These are phyloP conservation scores for Shiraia bambusicola DNA, from an alignment of 2,329 filamentous ascomycete genomes.

Conservation along the genomic window DNA sequence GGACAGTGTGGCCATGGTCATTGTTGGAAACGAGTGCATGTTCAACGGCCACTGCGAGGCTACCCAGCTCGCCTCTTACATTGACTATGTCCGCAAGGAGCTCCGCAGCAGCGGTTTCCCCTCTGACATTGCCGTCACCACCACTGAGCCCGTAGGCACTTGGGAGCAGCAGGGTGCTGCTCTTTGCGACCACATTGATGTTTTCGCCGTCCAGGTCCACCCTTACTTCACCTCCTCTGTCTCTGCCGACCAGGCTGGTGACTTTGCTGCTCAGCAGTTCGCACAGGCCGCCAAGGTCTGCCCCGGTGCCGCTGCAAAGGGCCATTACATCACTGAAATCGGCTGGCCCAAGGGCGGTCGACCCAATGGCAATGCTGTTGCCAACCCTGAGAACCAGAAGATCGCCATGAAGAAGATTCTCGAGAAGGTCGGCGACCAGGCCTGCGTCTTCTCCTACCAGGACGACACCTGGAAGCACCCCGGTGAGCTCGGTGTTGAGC, in stretches of 20 bases:
- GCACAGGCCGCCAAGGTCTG: slow-evolving; percentile 70
- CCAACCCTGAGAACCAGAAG: slow-evolving; percentile 67
- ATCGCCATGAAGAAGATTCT: slow-evolving; percentile 72
- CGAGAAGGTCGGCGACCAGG: slow-evolving; percentile 63
- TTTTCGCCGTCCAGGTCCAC: slow-evolving; percentile 85
- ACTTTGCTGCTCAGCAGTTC: slow-evolving; percentile 75
- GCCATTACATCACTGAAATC: slow-evolving; percentile 81
- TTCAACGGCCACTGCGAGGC: slow-evolving; percentile 71
- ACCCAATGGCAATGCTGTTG: slow-evolving; percentile 70
- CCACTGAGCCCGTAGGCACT: slow-evolving; percentile 79
- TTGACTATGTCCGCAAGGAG: slow-evolving; percentile 64
- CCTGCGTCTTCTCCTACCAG: slow-evolving; percentile 78
- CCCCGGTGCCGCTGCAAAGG: slow-evolving; percentile 57
- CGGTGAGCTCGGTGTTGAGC: slow-evolving; percentile 72
- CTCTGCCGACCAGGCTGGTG: slow-evolving; percentile 65
- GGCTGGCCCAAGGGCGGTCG: slow-evolving; percentile 78
- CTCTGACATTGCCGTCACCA: slow-evolving; percentile 67
- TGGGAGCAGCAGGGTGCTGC: slow-evolving; percentile 63
- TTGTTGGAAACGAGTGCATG: slow-evolving; percentile 89
- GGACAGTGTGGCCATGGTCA: slow-evolving; percentile 74
- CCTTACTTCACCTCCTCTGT: slow-evolving; percentile 85
- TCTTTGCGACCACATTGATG: slow-evolving; percentile 74
- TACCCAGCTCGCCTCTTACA: slow-evolving; percentile 66
- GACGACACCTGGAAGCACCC: slow-evolving; percentile 81
- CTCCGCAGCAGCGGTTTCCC: slow-evolving; percentile 68